These are phyloP conservation scores for Goffeauzyma gilvescens DNA, from an alignment of 768 basidiomycete species.

Conservation along the genomic window DNA sequence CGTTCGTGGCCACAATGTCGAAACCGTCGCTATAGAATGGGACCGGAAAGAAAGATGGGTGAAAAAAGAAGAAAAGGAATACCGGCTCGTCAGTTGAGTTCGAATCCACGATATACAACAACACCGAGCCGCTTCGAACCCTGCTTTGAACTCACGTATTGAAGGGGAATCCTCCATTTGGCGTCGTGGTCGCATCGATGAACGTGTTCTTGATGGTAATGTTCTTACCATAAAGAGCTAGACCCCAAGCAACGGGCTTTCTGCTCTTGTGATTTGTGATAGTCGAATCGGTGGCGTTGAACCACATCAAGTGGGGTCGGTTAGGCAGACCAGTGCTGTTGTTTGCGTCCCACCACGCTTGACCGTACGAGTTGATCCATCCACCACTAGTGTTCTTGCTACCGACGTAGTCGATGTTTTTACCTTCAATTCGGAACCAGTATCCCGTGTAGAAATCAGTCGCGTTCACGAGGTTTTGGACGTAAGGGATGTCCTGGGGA, in stretches of 20 bases:
- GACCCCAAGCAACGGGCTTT: slow-evolving; percentile 38
- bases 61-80: too few relatives aligned
- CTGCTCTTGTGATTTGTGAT: slow-evolving; percentile 35
- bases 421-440: slow-evolving; percentile 38
- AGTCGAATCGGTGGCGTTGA: slow-evolving; percentile 37
- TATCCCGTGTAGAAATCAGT: slow-evolving; percentile 1
- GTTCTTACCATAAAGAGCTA: slow-evolving; percentile 14
- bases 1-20: slow-evolving; percentile 17
- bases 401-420: slow-evolving; percentile 35
- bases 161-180: slow-evolving; percentile 18
- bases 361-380: slow-evolving; percentile 37
- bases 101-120: neutral
- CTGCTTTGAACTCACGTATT: slow-evolving; percentile 12
- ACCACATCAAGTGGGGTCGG: slow-evolving; percentile 38
- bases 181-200: slow-evolving; percentile 16
- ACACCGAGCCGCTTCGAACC: neutral
- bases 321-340: slow-evolving; percentile 32
- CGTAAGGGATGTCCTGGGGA: slow-evolving; percentile 2
- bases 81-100: too few relatives aligned
- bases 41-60: too few relatives aligned
- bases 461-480: slow-evolving; percentile 11
- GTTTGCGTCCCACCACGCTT: slow-evolving; percentile 40
- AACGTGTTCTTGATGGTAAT: slow-evolving; percentile 17
- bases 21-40: slow-evolving; percentile 18
- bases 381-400: slow-evolving; percentile 35